Percentiles rank a stretch among this genome's conserved stretches.
phyloP scores from a whole-genome alignment of 176 grass and related monocot species.

The Zoysia japonica region DNA sequence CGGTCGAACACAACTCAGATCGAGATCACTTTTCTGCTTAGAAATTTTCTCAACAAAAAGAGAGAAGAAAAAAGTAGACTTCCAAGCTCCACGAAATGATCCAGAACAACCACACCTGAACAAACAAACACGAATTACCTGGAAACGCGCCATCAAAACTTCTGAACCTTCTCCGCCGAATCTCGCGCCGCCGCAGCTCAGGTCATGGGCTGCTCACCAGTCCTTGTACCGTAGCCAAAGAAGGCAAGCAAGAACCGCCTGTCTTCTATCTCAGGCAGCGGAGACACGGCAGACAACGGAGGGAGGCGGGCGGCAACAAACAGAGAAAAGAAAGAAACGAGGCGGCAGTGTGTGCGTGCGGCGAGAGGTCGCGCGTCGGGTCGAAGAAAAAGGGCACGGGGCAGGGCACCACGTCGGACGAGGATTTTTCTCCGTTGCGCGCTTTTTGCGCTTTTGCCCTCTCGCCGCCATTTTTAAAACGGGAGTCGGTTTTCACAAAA shows the following conservation, averaged over 20 bases:
- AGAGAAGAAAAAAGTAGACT: neutral
- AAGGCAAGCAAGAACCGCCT: neutral
- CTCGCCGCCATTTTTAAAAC: neutral
- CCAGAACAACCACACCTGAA: neutral
- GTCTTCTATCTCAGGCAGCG: no score
- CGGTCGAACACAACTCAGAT: neutral
- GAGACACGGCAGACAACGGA: neutral
- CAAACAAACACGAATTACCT: constrained; percentile 14
- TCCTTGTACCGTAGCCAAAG: no score
- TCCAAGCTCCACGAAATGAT: neutral
- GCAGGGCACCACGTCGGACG: constrained; percentile 59
- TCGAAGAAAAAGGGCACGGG: constrained; percentile 49
- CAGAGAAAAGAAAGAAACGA: neutral
- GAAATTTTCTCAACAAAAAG: neutral
- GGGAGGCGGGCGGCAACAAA: neutral
- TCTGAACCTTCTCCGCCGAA: constrained; percentile 6
- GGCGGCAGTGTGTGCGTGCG: neutral
- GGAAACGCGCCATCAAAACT: constrained; percentile 33
- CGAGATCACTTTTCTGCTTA: neutral
- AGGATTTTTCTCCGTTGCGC: constrained; percentile 28
- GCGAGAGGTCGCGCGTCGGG: neutral
- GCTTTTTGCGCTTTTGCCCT: constrained; percentile 23
- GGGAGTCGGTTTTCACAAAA: no score
- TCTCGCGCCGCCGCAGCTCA: neutral
- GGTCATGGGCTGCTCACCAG: neutral